Percentiles rank a stretch among this genome's conserved stretches.
These are phyloP conservation scores for Draba incana DNA, from an alignment of 345 rosid species.

Conservation along the genomic window DNA sequence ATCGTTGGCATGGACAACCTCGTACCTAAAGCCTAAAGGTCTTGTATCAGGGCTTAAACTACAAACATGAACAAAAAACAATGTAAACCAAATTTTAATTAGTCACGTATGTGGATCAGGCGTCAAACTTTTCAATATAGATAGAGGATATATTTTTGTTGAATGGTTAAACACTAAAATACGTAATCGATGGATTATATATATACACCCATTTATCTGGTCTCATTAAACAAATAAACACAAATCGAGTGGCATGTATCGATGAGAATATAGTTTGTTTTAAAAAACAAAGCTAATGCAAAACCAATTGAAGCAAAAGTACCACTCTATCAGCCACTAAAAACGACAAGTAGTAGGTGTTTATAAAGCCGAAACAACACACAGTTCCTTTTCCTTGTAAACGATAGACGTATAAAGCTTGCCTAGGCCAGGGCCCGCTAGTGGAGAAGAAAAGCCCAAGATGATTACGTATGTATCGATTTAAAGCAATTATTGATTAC, in stretches of 20 bases:
- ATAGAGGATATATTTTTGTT: background rate
- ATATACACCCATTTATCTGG: background rate
- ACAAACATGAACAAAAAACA: no score
- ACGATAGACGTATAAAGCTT: background rate
- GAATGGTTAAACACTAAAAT: background rate
- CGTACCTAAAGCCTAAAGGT: no score
- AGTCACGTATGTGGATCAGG: background rate
- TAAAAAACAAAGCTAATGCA: background rate
- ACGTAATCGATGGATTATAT: background rate
- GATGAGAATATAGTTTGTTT: background rate
- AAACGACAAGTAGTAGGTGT: constrained; percentile 5
- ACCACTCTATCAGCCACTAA: background rate
- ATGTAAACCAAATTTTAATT: background rate
- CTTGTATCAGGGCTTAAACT: no score
- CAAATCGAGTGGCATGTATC: background rate
- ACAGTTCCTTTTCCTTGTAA: background rate
- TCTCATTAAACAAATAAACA: background rate
- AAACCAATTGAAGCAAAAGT: background rate
- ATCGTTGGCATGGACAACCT: no score
- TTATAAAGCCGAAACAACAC: constrained; percentile 6
- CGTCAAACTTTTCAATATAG: background rate
- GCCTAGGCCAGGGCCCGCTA: constrained; percentile 12
- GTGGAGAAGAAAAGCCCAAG: constrained; percentile 36
- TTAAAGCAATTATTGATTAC: background rate
- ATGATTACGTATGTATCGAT: constrained; percentile 14